These are phyloP conservation scores for Apiotrichum sp. DNA, from an alignment of 1,284 basidiomycete species.

Conservation along the genomic window DNA sequence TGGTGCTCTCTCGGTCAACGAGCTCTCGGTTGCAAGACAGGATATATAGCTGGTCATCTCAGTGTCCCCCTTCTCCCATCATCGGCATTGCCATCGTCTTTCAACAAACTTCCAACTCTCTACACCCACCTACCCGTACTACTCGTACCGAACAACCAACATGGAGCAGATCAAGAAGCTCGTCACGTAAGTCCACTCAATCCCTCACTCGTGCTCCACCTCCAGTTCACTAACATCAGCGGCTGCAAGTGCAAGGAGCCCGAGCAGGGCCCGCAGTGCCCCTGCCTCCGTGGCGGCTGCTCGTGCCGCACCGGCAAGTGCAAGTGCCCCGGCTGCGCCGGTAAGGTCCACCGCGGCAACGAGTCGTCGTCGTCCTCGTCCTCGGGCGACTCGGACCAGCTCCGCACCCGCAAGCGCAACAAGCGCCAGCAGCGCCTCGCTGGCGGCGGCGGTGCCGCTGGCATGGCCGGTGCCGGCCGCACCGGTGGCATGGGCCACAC, in stretches of 20 bases:
- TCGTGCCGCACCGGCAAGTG: constrained; percentile 18
- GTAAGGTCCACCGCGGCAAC: constrained; percentile 5
- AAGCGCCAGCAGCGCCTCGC: constrained; percentile 2
- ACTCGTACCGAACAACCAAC: neutral
- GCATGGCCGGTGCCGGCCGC: neutral
- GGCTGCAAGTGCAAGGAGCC: constrained; percentile 17
- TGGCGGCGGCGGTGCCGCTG: neutral
- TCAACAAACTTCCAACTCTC: too few relatives aligned
- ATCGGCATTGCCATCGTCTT: too few relatives aligned
- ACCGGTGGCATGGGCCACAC: neutral
- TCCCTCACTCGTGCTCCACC: neutral
- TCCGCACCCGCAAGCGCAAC: constrained; percentile 7
- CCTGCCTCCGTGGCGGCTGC: constrained; percentile 11
- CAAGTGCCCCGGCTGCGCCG: constrained; percentile 18
- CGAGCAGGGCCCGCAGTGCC: constrained; percentile 5
- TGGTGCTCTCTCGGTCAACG: too few relatives aligned
- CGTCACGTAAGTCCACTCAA: constrained; percentile 7
- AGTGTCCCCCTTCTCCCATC: too few relatives aligned
- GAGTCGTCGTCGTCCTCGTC: constrained; percentile 7
- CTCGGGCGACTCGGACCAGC: constrained; percentile 7
- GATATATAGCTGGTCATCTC: too few relatives aligned
- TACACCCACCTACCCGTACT: too few relatives aligned
- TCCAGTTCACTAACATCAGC: neutral
- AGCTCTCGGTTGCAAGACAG: too few relatives aligned
- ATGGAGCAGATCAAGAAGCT: constrained; percentile 19